Evolutionary conservation across 805 yeast genomes (phyloP), one percentile per base, ranked within the genome.

Genomic region (Metschnikowia kofuensis): DNA sequence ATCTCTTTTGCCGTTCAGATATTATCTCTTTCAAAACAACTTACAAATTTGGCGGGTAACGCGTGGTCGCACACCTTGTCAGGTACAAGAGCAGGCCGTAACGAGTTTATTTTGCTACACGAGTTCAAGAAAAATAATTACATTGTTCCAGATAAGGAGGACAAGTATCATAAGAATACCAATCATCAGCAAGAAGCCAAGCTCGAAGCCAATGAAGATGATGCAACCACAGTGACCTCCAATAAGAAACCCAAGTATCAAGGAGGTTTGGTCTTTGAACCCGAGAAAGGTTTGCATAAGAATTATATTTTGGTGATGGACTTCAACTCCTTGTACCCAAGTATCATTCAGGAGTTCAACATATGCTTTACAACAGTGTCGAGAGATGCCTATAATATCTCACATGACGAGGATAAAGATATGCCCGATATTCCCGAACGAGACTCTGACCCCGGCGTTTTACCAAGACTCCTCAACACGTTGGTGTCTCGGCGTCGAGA

Each of bases 211-310:
- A 60, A 49, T 15, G 74, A 68, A 39, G 66, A 62, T 13, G 81
- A 75, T 44, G 76, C 78, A 32, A 69, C 78, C 4, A 69, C 70
- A 2, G 76, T 75, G 2, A 73, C 83, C 6, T 78, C 79, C 7
- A 78, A 74, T 54, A 80, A 82, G 61, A 86, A 84, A 63, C 84
- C 89, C 14, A 87, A 87, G 62, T 89, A 72, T 64, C 88, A 87
- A 64, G 97, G 97, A 75, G 97, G 99, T 65, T 77, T 89, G 55
- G 99, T 94, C 30, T 89, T 94, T 67, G 99, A 94, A 55, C 99
- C 99, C 0, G 97, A 88, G 61, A 89, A 86, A 63, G 99, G 99
- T 2, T 73, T 94, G 37, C 96, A 92, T 64, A 89, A 89, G 63
- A 86, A 89, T 56, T 88, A 85, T 63, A 80, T 90, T 2, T 70